These are phyloP conservation scores for Nakazawaea populi DNA, from an alignment of 805 yeast species.

Conservation along the genomic window DNA sequence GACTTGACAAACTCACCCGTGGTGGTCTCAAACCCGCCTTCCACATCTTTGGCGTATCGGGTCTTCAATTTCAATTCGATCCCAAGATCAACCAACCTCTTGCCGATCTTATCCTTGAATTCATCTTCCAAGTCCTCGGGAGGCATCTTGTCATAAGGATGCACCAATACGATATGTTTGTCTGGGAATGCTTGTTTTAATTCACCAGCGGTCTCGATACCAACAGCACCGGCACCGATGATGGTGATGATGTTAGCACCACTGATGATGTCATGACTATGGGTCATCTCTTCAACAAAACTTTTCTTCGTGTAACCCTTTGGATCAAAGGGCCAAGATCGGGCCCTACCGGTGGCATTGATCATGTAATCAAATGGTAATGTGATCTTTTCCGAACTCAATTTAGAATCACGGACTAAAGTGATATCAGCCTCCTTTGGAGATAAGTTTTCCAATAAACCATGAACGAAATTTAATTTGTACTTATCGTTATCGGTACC, in stretches of 20 bases:
- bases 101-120: slow-evolving; percentile 15
- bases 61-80: slow-evolving; percentile 22
- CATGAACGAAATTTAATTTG: slow-evolving; percentile 12
- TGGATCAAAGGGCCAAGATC: slow-evolving; percentile 52
- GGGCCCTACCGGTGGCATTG: slow-evolving; percentile 42
- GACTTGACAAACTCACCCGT: slow-evolving; percentile 21
- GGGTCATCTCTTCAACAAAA: slow-evolving; percentile 37
- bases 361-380: slow-evolving; percentile 41
- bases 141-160: slow-evolving; percentile 36
- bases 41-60: slow-evolving; percentile 23
- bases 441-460: slow-evolving; percentile 11
- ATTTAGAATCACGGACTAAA: slow-evolving; percentile 1
- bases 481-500: background rate
- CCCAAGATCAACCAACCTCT: slow-evolving; percentile 17
- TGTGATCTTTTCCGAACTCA: background rate
- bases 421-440: slow-evolving; percentile 6
- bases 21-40: slow-evolving; percentile 15
- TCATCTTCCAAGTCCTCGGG: slow-evolving; percentile 25
- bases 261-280: slow-evolving; percentile 25
- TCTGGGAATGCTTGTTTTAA: slow-evolving; percentile 31
- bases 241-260: slow-evolving; percentile 33
- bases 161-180: slow-evolving; percentile 31
- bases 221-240: slow-evolving; percentile 50
- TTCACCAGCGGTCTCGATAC: slow-evolving; percentile 46
- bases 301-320: slow-evolving; percentile 30